These are phyloP conservation scores for Aureobasidium subglaciale DNA, from an alignment of 2,329 filamentous ascomycete genomes.

Conservation along the genomic window DNA sequence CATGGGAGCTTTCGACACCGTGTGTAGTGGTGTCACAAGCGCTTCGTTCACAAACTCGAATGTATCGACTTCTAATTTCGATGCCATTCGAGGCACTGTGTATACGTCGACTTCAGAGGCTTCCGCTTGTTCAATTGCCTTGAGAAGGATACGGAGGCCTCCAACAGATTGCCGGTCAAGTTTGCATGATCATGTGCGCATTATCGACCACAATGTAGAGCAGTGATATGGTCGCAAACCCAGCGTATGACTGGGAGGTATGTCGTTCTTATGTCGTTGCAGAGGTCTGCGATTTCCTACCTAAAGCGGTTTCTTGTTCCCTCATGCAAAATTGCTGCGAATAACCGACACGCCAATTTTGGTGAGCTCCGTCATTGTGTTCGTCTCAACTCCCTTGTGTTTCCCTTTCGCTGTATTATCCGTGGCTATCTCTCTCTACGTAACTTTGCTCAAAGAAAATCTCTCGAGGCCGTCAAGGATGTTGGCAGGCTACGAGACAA, in stretches of 20 bases:
- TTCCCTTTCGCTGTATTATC: background rate
- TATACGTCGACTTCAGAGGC: too few relatives aligned
- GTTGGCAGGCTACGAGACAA: slow-evolving; percentile 3
- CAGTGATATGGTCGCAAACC: too few relatives aligned
- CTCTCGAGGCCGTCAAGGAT: background rate
- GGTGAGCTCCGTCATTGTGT: background rate
- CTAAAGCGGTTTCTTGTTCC: slow-evolving; percentile 1
- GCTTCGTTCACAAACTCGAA: too few relatives aligned
- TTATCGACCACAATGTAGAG: background rate
- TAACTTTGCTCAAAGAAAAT: background rate
- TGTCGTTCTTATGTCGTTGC: background rate
- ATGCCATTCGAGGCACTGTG: too few relatives aligned
- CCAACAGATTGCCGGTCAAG: too few relatives aligned
- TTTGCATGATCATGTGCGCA: background rate
- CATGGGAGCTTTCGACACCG: too few relatives aligned
- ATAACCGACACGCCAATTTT: background rate
- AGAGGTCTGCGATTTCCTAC: slow-evolving; percentile 5
- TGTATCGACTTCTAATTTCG: too few relatives aligned
- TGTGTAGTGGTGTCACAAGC: too few relatives aligned
- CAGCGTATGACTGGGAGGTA: background rate
- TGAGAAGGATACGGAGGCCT: too few relatives aligned
- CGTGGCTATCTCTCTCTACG: background rate
- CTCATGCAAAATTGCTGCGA: background rate
- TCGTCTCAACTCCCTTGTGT: background rate
- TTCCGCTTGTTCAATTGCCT: too few relatives aligned